Conservation (phyloP, 192 early-diverging fungal genomes). For the Backusella tuberculispora region DNA sequence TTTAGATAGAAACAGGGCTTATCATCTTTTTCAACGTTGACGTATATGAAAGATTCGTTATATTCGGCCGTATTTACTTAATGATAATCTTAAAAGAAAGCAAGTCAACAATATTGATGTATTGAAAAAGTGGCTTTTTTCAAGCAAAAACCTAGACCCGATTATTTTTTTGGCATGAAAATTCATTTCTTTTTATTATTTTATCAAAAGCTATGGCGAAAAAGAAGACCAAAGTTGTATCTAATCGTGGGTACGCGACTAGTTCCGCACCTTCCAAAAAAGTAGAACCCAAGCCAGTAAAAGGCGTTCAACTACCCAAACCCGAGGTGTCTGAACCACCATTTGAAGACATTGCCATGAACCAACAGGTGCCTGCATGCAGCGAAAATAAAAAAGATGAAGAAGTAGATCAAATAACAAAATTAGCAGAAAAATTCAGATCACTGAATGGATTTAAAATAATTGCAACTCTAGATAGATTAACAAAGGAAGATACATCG, state of each 20-base stretch:
- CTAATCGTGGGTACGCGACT: constrained; percentile 21
- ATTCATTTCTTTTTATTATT: background rate
- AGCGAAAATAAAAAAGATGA: background rate
- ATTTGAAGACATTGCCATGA: background rate
- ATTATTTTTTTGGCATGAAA: constrained; percentile 5
- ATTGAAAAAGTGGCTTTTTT: background rate
- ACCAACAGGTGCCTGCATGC: background rate
- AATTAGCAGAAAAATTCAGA: constrained; percentile 11
- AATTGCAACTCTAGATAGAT: background rate
- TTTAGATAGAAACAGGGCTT: no score
- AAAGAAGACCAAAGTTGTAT: constrained; percentile 20
- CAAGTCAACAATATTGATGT: background rate
- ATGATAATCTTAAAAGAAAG: background rate
- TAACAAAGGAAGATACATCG: background rate
- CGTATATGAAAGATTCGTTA: no score
- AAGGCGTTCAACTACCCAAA: background rate
- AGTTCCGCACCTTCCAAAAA: constrained; percentile 20
- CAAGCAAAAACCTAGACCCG: background rate
- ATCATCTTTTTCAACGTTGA: no score
- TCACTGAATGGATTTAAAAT: constrained; percentile 18
- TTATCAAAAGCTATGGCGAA: constrained; percentile 18
- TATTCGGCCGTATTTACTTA: no score
- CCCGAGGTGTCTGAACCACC: background rate
- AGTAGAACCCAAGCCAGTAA: background rate
- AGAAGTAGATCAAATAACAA: background rate